These are phyloP conservation scores for Xylariaceae sp. DNA, from an alignment of 2,329 filamentous ascomycete genomes.

Conservation along the genomic window DNA sequence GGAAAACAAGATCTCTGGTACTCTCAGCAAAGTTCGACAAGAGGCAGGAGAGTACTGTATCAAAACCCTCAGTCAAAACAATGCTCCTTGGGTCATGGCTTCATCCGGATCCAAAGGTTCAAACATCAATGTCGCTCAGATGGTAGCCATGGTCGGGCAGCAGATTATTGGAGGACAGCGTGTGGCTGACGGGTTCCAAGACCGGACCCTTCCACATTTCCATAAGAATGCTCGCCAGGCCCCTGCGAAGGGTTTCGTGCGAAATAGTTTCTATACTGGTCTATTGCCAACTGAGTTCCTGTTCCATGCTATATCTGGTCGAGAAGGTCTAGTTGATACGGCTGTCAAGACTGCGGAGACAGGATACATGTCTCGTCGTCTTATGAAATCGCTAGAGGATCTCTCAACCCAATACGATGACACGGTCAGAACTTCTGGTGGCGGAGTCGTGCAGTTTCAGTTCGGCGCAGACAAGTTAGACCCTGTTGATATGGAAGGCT, in stretches of 20 bases:
- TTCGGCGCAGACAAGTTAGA: conserved; percentile 96
- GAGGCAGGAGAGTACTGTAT: conserved; percentile 91
- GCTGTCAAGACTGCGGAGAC: conserved; percentile 99
- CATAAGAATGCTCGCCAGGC: conserved; percentile 89
- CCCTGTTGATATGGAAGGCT: conserved; percentile 96
- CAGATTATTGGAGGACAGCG: conserved; percentile 95
- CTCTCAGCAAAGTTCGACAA: conserved; percentile 88
- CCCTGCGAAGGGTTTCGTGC: conserved; percentile 95
- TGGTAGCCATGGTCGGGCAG: conserved; percentile 96
- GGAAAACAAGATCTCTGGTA: conserved; percentile 87
- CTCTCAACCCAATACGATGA: conserved; percentile 91
- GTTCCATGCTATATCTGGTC: conserved; percentile 97
- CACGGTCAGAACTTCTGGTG: conserved; percentile 88
- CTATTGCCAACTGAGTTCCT: conserved; percentile 90
- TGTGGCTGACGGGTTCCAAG: conserved; percentile 95
- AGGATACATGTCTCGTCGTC: conserved; percentile 95
- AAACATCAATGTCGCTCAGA: conserved; percentile 97
- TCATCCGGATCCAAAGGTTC: conserved; percentile 97
- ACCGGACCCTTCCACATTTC: conserved; percentile 92
- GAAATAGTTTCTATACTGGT: conserved; percentile 95
- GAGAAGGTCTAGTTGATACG: conserved; percentile 98
- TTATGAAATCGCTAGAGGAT: conserved; percentile 98
- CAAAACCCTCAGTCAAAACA: conserved; percentile 84
- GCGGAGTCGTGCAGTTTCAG: conserved; percentile 92
- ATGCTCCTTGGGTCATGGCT: conserved; percentile 94